These are phyloP conservation scores for Neofusicoccum cordaticola DNA, from an alignment of 2,329 filamentous ascomycete genomes.

Conservation along the genomic window DNA sequence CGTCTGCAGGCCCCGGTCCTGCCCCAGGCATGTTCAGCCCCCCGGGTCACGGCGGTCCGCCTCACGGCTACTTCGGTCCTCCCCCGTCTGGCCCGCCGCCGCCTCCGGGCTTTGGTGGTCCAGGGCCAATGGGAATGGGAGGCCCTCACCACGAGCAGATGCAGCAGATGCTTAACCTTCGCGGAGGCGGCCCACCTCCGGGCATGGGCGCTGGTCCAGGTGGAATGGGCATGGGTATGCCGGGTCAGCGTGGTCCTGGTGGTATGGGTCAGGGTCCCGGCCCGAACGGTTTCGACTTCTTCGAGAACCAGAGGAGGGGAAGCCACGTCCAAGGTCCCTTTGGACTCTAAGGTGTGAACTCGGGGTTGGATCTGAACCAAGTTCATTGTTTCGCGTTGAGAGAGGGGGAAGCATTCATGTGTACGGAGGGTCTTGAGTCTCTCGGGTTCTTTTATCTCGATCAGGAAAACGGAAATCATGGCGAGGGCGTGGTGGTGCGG, in stretches of 20 bases:
- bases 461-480: constrained; percentile 12
- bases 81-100: background rate
- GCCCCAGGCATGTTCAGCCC: constrained; percentile 9
- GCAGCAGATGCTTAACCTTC: constrained; percentile 9
- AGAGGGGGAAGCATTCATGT: background rate
- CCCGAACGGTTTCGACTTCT: constrained; percentile 1
- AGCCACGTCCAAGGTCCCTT: constrained; percentile 11
- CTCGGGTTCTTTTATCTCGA: background rate
- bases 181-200: constrained; percentile 12
- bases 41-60: constrained; percentile 1
- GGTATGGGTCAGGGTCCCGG: background rate
- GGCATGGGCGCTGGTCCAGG: constrained; percentile 3
- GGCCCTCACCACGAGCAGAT: background rate
- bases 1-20: constrained; percentile 2
- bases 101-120: constrained; percentile 14
- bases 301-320: constrained; percentile 10
- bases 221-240: constrained; percentile 1
- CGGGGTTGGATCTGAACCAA: background rate
- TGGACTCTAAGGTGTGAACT: background rate
- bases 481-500: constrained; percentile 11
- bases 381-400: background rate
- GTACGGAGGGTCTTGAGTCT: background rate
- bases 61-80: constrained; percentile 3
- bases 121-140: constrained; percentile 15
- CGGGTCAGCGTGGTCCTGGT: background rate